Percentiles rank a stretch among this genome's conserved stretches.
Conservation (phyloP, 352 stramenopile genomes). For the Pilasporangium apinafurcum region DNA sequence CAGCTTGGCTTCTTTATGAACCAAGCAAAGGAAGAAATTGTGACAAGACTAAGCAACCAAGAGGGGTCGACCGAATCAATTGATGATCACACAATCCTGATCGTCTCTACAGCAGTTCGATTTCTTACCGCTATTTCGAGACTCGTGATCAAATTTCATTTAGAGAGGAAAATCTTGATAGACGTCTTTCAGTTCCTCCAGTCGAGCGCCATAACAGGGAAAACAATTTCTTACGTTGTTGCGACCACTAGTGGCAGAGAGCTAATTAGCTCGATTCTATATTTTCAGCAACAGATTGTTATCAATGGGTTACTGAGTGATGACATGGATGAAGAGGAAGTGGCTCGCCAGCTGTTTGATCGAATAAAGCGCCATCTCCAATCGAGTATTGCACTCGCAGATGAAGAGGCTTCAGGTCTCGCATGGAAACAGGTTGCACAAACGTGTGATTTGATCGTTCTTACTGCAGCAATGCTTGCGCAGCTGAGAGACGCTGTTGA, state of each 20-base stretch:
- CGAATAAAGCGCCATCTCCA: slow-evolving; percentile 5
- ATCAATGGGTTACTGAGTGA: slow-evolving; percentile 23
- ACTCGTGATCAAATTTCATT: slow-evolving; percentile 49
- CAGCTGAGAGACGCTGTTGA: slow-evolving; percentile 10
- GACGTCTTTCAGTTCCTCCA: slow-evolving; percentile 28
- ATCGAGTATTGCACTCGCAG: background rate
- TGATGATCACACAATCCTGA: background rate
- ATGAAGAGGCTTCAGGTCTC: background rate
- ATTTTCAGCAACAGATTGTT: slow-evolving; percentile 24
- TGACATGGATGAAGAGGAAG: slow-evolving; percentile 51
- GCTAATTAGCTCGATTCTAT: slow-evolving; percentile 19
- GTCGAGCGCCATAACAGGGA: slow-evolving; percentile 3
- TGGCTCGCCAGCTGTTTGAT: slow-evolving; percentile 11
- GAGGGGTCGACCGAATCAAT: background rate
- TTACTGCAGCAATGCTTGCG: too few relatives aligned
- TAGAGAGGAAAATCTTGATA: slow-evolving; percentile 22
- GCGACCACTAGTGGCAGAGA: slow-evolving; percentile 9
- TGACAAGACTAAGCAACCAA: background rate
- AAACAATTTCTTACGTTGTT: background rate
- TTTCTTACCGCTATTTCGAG: slow-evolving; percentile 31
- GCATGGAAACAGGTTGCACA: slow-evolving; percentile 8
- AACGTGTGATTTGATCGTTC: slow-evolving; percentile 7
- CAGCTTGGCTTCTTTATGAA: slow-evolving; percentile 51
- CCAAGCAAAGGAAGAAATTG: slow-evolving; percentile 21
- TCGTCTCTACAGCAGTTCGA: slow-evolving; percentile 29